Percentiles rank a stretch among this genome's conserved stretches.
These are phyloP conservation scores for Cladosporium sp. DNA, from an alignment of 2,329 filamentous ascomycete genomes.

Conservation along the genomic window DNA sequence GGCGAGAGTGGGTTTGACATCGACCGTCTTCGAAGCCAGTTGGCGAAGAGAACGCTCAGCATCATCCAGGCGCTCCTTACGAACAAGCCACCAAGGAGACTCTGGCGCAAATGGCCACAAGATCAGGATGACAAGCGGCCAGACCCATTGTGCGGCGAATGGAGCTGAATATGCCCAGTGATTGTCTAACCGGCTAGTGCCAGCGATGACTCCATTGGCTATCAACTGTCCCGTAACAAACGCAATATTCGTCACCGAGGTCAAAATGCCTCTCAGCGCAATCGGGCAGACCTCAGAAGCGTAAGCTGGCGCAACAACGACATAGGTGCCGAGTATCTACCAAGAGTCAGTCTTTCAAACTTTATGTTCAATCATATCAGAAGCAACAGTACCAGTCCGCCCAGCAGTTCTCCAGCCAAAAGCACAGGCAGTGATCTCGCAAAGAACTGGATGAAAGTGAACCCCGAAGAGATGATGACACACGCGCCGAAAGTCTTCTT, in stretches of 20 bases:
- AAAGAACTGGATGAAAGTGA: constrained; percentile 67
- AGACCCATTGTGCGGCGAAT: constrained; percentile 51
- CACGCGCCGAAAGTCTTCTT: constrained; percentile 38
- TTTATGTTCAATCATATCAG: background rate
- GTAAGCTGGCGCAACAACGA: constrained; percentile 61
- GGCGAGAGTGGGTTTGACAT: constrained; percentile 43
- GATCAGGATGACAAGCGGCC: constrained; percentile 42
- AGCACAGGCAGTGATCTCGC: constrained; percentile 58
- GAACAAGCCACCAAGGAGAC: constrained; percentile 44
- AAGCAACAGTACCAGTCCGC: constrained; percentile 60
- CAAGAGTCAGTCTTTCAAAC: background rate
- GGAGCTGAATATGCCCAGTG: constrained; percentile 49
- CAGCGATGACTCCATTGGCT: constrained; percentile 45
- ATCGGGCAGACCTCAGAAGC: constrained; percentile 67
- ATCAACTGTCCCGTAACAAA: constrained; percentile 65
- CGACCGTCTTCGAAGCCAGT: constrained; percentile 42
- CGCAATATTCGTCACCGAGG: constrained; percentile 63
- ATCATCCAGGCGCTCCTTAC: constrained; percentile 38
- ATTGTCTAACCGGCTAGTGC: constrained; percentile 34
- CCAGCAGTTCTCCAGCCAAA: constrained; percentile 63
- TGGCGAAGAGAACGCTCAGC: constrained; percentile 40
- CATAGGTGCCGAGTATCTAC: constrained; percentile 48
- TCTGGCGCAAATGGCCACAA: constrained; percentile 43
- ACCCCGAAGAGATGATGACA: constrained; percentile 46
- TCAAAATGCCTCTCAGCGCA: constrained; percentile 59